Percentiles rank a stretch among this genome's conserved stretches.
Conservation (phyloP, 768 basidiomycete species). For the Russula abietina region DNA sequence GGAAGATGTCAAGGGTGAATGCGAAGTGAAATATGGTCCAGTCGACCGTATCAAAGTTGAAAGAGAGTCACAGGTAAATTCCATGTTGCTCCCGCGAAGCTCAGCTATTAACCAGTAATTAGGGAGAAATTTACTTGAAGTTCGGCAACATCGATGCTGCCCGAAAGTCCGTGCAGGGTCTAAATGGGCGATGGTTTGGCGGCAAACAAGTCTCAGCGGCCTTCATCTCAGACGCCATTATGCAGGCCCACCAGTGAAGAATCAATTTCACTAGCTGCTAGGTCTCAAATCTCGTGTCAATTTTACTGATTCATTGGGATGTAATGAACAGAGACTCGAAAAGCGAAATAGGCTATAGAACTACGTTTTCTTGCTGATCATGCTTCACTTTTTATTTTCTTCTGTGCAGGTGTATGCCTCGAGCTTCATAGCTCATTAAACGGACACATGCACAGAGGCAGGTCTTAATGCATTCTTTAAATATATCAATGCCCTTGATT, state of each 20-base stretch:
- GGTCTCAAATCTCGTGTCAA: slow-evolving; percentile 16
- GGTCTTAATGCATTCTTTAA: slow-evolving; percentile 24
- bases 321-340: slow-evolving; percentile 20
- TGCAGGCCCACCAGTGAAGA: slow-evolving; percentile 79
- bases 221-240: slow-evolving; percentile 90
- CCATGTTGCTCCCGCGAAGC: neutral
- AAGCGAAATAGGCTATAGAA: slow-evolving; percentile 20
- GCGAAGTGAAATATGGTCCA: slow-evolving; percentile 82
- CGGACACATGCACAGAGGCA: slow-evolving; percentile 24
- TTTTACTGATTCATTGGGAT: slow-evolving; percentile 26
- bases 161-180: slow-evolving; percentile 76
- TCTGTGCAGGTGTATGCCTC: slow-evolving; percentile 25
- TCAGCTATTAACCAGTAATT: slow-evolving; percentile 4
- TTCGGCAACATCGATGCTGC: slow-evolving; percentile 76
- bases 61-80: slow-evolving; percentile 83
- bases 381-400: slow-evolving; percentile 17
- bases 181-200: slow-evolving; percentile 97
- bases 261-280: slow-evolving; percentile 11
- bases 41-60: slow-evolving; percentile 89
- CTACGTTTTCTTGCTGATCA: slow-evolving; percentile 26
- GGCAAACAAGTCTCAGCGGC: slow-evolving; percentile 81
- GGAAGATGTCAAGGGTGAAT: slow-evolving; percentile 94
- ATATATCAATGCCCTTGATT: slow-evolving; percentile 24
- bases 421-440: slow-evolving; percentile 19
- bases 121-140: slow-evolving; percentile 98